phyloP scores from a whole-genome alignment of 148 eudicot genomes.

The Drosera capensis region DNA sequence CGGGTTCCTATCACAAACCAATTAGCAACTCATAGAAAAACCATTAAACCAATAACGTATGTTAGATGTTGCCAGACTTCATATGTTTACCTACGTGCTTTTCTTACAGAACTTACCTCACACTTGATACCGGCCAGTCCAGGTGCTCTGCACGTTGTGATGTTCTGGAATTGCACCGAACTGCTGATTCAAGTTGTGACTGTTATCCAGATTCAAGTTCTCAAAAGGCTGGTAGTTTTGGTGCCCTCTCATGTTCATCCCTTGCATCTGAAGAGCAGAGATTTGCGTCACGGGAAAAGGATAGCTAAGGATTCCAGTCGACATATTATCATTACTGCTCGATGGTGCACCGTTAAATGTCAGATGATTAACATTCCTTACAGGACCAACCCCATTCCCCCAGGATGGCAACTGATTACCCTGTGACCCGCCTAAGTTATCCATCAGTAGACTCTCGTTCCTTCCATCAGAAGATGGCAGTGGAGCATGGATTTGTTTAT shows the following conservation, averaged over 20 bases:
- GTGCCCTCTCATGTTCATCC: slow-evolving; percentile 17
- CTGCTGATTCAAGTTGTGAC: slow-evolving; percentile 20
- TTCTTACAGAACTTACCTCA: slow-evolving; percentile 23
- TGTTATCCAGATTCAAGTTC: slow-evolving; percentile 18
- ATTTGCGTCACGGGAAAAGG: slow-evolving; percentile 54
- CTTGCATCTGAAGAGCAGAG: slow-evolving; percentile 21
- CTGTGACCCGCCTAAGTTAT: slow-evolving; percentile 43
- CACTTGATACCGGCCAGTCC: slow-evolving; percentile 36
- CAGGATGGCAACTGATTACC: slow-evolving; percentile 29
- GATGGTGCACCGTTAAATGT: slow-evolving; percentile 13
- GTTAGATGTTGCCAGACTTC: too few species aligned
- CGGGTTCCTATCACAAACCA: too few species aligned
- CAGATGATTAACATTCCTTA: slow-evolving; percentile 11
- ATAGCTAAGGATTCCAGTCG: slow-evolving; percentile 24
- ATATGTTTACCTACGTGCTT: too few species aligned
- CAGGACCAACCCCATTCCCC: slow-evolving; percentile 12
- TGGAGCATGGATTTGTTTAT: slow-evolving; percentile 23
- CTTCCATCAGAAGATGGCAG: slow-evolving; percentile 13
- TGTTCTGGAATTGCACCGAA: slow-evolving; percentile 25
- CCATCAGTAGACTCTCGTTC: slow-evolving; percentile 17
- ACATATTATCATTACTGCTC: slow-evolving; percentile 12
- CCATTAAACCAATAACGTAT: too few species aligned
- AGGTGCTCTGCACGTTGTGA: slow-evolving; percentile 30
- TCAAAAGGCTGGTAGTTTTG: slow-evolving; percentile 18
- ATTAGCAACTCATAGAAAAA: too few species aligned